phyloP scores from a whole-genome alignment of 2,329 filamentous ascomycete species.

The Neonectria punicea region DNA sequence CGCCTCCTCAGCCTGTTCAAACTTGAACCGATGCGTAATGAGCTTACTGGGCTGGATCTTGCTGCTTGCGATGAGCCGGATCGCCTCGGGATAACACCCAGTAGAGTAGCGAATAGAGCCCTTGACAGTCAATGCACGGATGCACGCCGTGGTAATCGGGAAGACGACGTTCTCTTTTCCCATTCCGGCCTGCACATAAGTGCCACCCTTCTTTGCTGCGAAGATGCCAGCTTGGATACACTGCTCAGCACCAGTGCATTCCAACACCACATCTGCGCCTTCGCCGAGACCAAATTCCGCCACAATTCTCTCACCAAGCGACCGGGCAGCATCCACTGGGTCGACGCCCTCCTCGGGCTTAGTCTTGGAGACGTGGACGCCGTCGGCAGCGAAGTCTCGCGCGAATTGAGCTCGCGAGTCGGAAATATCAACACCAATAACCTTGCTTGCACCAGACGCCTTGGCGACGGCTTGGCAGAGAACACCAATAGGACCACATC shows the following conservation, averaged over 20 bases:
- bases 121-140: conserved; percentile 58
- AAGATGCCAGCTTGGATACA: conserved; percentile 61
- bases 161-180: conserved; percentile 61
- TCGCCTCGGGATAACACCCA: conserved; percentile 60
- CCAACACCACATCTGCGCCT: conserved; percentile 61
- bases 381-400: conserved; percentile 53
- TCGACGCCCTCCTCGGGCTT: conserved; percentile 44
- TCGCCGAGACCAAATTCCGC: conserved; percentile 37
- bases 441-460: conserved; percentile 53
- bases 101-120: conserved; percentile 63
- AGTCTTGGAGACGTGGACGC: conserved; percentile 50
- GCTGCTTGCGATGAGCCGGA: conserved; percentile 60
- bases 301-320: conserved; percentile 53
- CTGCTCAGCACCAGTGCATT: conserved; percentile 56
- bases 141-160: conserved; percentile 53
- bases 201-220: conserved; percentile 57
- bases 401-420: conserved; percentile 53
- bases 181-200: conserved; percentile 63
- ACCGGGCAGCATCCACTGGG: conserved; percentile 50
- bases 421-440: conserved; percentile 58
- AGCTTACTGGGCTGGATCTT: conserved; percentile 52
- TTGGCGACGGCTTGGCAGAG: conserved; percentile 58
- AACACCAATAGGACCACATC: conserved; percentile 33
- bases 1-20: conserved; percentile 58
- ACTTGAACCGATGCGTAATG: conserved; percentile 51